Evolutionary conservation across 805 yeast species (phyloP), one percentile per base, ranked within the genome.

Genomic region (Teunomyces panamensis): DNA sequence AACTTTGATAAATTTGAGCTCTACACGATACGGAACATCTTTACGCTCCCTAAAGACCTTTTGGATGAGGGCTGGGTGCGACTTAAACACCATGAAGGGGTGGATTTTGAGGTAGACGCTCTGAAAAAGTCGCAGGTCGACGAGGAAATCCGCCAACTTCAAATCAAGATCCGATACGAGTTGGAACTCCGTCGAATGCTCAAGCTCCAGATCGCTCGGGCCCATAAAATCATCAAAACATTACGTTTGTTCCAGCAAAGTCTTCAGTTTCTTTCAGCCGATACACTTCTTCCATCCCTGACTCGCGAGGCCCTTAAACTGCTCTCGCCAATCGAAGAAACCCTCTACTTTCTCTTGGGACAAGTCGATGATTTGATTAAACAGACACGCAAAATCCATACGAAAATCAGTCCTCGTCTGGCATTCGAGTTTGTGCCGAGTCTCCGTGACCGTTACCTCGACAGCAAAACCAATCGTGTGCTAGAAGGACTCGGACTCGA

Each of bases 1-100:
- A 87, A 87, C 60, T 90, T 89, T 62, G 97, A 91, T 63, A 85
- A 85, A 62, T 83, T 88, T 56, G 97, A 91, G 66, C 68, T 89
- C 30, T 91, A 91, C 64, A 79, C 87, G 2, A 67, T 89, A 44
- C 69, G 96, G 58, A 91, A 91, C 60, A 80, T 91, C 9, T 72
- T 91, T 46, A 78, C 77, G 9, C 69, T 91, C 13, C 96, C 96
- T 0, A 66, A 65, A 4, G 86, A 83, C 10, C 69, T 88, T 30
- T 73, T 85, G 0, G 76, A 75, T 3, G 78, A 70, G 9, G 95
- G 96, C 5, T 82, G 80, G 73, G 68, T 91, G 47, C 65, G 85
- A 42, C 68, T 90, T 42, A 75, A 75, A 43, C 94, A 89, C 59
- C 94, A 91, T 49, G 75, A 78, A 44, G 80, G 75, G 1, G 56